Evolutionary conservation across 371 early-diverging fungal species (phyloP), one percentile per base, ranked within the genome.

Genomic region (Gilbertella persicaria): DNA sequence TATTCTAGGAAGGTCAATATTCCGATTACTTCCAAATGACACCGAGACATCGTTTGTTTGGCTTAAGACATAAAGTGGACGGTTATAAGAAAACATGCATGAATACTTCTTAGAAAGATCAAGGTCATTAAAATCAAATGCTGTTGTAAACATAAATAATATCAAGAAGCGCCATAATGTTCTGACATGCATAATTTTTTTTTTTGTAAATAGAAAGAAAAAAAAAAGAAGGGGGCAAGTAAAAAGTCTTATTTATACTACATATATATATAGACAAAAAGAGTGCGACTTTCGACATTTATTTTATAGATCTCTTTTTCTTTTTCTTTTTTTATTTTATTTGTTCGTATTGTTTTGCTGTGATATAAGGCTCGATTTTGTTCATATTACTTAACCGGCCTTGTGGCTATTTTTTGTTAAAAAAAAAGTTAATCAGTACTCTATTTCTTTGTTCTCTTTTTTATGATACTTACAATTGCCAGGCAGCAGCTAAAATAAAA

Each of bases 381-480:
- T 9, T 33, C 10, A 38, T 3, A n/a, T 12, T 44, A 44, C 58
- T 66, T 71, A 71, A 58, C 71, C 71, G 38, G 73, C 69, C 73
- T 73, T 73, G 58, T 73, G 53, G 73, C 73, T 73, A 50, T 41
- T 25, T 12, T 10, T 6, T 2, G 13, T 24, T 35, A 50, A 26
- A 49, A 26, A 58, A 43, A 40, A 52, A 55, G 33, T 45, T 33
- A 23, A 43, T 28, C 23, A 29, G 3, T 46, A 20, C 17, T 13
- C 13, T 45, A n/a, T 30, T 16, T 5, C 21, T 35, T 12, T 21
- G 17, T 16, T 16, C 10, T 30, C 51, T 28, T 13, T 16, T 19
- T 33, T 38, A 10, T 6, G 19, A n/a, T 26, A 65, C 73, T 73
- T 73, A 73, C 73, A 73, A 69, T 73, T 73, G 73, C 69, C 69